These are phyloP conservation scores for Elsinoe arachidis DNA, from an alignment of 2,329 filamentous ascomycete species.

Conservation along the genomic window DNA sequence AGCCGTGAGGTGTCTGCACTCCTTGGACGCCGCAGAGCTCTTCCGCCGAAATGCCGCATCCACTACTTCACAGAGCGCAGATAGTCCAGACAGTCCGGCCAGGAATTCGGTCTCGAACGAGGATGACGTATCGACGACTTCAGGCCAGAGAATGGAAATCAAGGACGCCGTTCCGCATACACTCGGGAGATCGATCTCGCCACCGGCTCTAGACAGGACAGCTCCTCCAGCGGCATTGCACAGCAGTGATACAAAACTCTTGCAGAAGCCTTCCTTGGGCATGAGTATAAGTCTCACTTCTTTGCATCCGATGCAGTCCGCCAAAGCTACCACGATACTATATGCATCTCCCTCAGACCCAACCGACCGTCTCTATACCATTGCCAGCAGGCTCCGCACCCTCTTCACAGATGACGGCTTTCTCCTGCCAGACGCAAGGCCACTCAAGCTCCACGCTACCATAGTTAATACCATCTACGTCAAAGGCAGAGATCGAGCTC, in stretches of 20 bases:
- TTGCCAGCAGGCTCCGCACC: slow-evolving; percentile 49
- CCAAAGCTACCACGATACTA: slow-evolving; percentile 52
- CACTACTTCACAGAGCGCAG: background rate
- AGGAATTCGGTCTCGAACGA: background rate
- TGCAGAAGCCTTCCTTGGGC: slow-evolving; percentile 6
- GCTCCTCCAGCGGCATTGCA: background rate
- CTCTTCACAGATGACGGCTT: slow-evolving; percentile 49
- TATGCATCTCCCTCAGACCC: slow-evolving; percentile 55
- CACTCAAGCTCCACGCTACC: slow-evolving; percentile 73
- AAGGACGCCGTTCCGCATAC: background rate
- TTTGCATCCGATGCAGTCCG: slow-evolving; percentile 53
- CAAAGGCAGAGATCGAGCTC: slow-evolving; percentile 31
- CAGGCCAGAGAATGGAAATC: background rate
- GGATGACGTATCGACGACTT: background rate
- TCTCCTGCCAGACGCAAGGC: slow-evolving; percentile 50
- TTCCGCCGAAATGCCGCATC: slow-evolving; percentile 12
- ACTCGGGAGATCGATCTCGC: slow-evolving; percentile 15
- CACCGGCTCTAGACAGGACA: slow-evolving; percentile 10
- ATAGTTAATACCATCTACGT: slow-evolving; percentile 79
- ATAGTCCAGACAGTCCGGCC: background rate
- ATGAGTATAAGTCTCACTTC: slow-evolving; percentile 34
- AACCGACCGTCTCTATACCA: slow-evolving; percentile 43
- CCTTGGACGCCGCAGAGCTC: slow-evolving; percentile 21
- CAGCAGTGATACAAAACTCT: slow-evolving; percentile 18
- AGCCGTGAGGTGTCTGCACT: slow-evolving; percentile 34